Evolutionary conservation across 2,329 filamentous ascomycete species (phyloP).

Genomic region (Calonectria ilicicola): DNA sequence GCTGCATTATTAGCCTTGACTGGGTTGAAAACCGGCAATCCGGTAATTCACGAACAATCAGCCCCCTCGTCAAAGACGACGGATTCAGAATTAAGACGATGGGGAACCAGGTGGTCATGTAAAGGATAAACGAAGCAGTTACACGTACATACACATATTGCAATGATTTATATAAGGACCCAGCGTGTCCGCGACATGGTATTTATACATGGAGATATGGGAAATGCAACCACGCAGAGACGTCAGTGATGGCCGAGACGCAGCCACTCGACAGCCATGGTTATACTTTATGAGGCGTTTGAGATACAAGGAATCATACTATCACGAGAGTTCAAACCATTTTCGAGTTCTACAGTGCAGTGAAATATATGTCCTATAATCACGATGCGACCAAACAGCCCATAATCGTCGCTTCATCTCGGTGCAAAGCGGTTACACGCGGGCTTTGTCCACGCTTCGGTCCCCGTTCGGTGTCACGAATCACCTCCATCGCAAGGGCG

Average conservation of each 20-base stretch:
- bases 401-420: not conserved
- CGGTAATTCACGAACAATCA: slow-evolving; percentile 11
- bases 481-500: slow-evolving; percentile 33
- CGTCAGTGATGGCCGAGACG: not conserved
- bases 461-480: not conserved
- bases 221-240: slow-evolving; percentile 1
- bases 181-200: not conserved
- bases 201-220: not conserved
- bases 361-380: not conserved
- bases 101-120: slow-evolving; percentile 30
- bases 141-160: slow-evolving; percentile 23
- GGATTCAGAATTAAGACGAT: slow-evolving; percentile 28
- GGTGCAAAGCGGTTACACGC: slow-evolving; percentile 22
- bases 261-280: slow-evolving; percentile 25
- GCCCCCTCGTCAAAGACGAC: slow-evolving; percentile 3
- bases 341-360: not conserved
- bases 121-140: slow-evolving; percentile 17
- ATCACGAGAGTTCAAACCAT: not conserved
- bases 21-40: slow-evolving; percentile 36
- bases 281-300: slow-evolving; percentile 36
- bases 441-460: not conserved
- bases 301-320: slow-evolving; percentile 7
- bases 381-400: no score
- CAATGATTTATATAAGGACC: slow-evolving; percentile 19
- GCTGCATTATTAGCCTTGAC: slow-evolving; percentile 41